These are phyloP conservation scores for Beauveria asiatica DNA, from an alignment of 2,329 filamentous ascomycete genomes.

Conservation along the genomic window DNA sequence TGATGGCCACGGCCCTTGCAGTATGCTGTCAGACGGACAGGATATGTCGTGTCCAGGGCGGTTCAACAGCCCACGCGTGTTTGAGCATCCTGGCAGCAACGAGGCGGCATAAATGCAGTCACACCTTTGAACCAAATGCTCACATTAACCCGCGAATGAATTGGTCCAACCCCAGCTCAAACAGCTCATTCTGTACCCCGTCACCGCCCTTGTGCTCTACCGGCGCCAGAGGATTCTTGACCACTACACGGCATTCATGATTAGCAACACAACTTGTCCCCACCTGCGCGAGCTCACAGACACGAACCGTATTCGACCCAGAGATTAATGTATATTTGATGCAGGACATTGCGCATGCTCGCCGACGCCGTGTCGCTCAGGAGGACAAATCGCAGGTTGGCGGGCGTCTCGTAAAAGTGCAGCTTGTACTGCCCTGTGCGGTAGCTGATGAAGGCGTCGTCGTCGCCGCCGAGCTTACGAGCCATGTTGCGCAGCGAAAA, in stretches of 20 bases:
- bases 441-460: slow-evolving; percentile 92
- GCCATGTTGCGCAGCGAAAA: slow-evolving; percentile 97
- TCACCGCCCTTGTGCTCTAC: slow-evolving; percentile 61
- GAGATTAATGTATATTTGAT: slow-evolving; percentile 97
- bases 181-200: slow-evolving; percentile 63
- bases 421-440: slow-evolving; percentile 94
- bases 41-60: background rate
- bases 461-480: slow-evolving; percentile 84
- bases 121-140: slow-evolving; percentile 14
- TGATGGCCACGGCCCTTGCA: background rate
- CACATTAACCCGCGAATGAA: slow-evolving; percentile 62
- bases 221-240: slow-evolving; percentile 61
- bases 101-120: background rate
- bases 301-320: slow-evolving; percentile 85
- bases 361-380: slow-evolving; percentile 82
- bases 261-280: background rate
- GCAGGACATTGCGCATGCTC: slow-evolving; percentile 87
- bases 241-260: slow-evolving; percentile 38
- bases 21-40: background rate
- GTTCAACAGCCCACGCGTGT: background rate
- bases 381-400: slow-evolving; percentile 93
- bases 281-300: background rate
- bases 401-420: slow-evolving; percentile 97
- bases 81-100: background rate
- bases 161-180: slow-evolving; percentile 65